Evolutionary conservation across 2,329 filamentous ascomycete genomes (phyloP).

Genomic region (Immersiporthe knoxdaviesiana): DNA sequence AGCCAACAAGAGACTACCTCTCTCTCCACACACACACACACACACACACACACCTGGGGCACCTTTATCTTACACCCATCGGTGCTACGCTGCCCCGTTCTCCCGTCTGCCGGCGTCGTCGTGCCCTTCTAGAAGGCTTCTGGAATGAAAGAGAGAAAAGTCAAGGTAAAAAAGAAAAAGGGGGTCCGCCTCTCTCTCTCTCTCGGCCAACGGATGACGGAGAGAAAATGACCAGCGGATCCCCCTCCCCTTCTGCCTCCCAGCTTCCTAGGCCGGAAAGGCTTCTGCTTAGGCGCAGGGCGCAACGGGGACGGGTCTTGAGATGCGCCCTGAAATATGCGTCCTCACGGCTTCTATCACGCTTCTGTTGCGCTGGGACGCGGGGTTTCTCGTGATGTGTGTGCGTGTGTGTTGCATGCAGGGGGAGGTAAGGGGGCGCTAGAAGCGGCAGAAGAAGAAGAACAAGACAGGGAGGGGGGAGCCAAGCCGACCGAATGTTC

Average conservation of each 20-base stretch:
- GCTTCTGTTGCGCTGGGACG: slow-evolving; percentile 10
- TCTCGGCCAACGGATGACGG: background rate
- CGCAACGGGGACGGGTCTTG: background rate
- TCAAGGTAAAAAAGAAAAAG: background rate
- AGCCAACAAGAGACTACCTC: background rate
- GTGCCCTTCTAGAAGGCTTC: slow-evolving; percentile 17
- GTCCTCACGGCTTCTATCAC: slow-evolving; percentile 17
- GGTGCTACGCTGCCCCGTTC: slow-evolving; percentile 23
- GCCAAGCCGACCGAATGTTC: background rate
- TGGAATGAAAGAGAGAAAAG: background rate
- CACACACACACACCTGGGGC: background rate
- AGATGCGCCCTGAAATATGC: background rate
- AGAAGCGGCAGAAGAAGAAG: slow-evolving; percentile 1
- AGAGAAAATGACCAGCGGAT: background rate
- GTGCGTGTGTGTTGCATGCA: slow-evolving; percentile 7
- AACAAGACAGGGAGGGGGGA: background rate
- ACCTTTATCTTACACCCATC: background rate
- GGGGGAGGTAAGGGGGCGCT: background rate
- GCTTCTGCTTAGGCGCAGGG: background rate
- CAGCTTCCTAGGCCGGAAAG: slow-evolving; percentile 25
- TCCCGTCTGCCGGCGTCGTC: slow-evolving; percentile 17
- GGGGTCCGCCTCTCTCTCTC: too few species aligned
- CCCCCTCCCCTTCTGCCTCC: background rate
- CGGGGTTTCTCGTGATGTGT: background rate
- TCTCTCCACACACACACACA: background rate